phyloP scores from a whole-genome alignment of 352 stramenopile genomes.

The Phytophthora macrochlamydospora region DNA sequence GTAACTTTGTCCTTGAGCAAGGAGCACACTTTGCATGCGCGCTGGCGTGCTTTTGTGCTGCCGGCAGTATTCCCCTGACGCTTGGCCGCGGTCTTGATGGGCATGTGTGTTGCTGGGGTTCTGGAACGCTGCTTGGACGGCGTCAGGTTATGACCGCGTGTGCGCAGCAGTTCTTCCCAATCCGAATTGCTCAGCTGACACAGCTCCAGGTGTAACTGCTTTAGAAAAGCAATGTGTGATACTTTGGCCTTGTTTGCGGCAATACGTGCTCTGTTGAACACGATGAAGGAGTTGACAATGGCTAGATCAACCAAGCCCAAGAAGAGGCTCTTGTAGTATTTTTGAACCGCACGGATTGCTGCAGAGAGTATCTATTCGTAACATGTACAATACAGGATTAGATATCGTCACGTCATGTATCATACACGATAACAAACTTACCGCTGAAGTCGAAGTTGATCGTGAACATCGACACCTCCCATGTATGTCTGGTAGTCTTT shows the following conservation, averaged over 20 bases:
- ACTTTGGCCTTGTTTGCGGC: background rate
- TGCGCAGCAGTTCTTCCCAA: background rate
- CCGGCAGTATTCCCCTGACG: background rate
- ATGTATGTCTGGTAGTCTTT: too few relatives aligned
- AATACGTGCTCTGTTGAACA: background rate
- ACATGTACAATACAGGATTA: too few relatives aligned
- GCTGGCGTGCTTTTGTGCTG: background rate
- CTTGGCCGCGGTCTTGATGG: background rate
- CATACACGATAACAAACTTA: too few relatives aligned
- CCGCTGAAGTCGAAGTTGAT: too few relatives aligned
- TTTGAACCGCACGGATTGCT: background rate
- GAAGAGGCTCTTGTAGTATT: background rate
- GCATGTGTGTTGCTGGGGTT: background rate
- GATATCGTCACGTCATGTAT: too few relatives aligned
- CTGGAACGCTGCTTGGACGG: background rate
- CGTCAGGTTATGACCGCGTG: background rate
- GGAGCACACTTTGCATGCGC: background rate
- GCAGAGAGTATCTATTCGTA: background rate
- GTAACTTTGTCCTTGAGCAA: background rate
- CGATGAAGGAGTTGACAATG: conserved; percentile 1
- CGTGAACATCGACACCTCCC: too few relatives aligned
- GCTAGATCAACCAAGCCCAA: background rate
- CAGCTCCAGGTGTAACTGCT: background rate
- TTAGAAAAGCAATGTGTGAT: background rate
- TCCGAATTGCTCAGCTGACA: background rate